phyloP scores from a whole-genome alignment of 306 rosid species.

The Elaeagnus macrophylla region DNA sequence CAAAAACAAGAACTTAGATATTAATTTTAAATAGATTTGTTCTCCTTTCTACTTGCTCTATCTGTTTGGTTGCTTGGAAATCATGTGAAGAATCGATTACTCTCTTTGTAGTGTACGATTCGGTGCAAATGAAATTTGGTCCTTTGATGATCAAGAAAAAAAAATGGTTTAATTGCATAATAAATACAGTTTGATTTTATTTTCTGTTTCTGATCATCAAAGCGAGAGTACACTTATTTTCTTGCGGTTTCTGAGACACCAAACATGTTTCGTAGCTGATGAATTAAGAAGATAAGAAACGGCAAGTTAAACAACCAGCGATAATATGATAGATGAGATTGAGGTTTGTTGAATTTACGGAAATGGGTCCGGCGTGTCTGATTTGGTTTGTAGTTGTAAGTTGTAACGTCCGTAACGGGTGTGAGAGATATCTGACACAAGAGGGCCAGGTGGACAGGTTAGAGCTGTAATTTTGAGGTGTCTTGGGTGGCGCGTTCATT shows the following conservation, averaged over 20 bases:
- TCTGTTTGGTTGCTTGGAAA: slow-evolving; percentile 2
- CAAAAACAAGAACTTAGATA: slow-evolving; percentile 9
- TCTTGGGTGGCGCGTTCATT: slow-evolving; percentile 19
- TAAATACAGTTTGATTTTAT: neutral
- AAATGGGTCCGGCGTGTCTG: slow-evolving; percentile 1
- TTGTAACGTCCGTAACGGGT: slow-evolving; percentile 13
- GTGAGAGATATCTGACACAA: slow-evolving; percentile 4
- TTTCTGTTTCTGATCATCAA: neutral
- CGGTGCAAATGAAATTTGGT: too few relatives aligned
- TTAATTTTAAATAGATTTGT: neutral
- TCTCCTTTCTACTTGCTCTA: neutral
- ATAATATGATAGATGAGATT: neutral
- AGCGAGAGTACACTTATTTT: neutral
- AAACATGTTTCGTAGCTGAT: too few relatives aligned
- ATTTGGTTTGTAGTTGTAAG: neutral
- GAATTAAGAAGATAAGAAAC: neutral
- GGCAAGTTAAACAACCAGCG: neutral
- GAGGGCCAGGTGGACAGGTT: slow-evolving; percentile 20
- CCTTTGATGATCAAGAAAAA: too few relatives aligned
- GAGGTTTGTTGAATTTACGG: slow-evolving; percentile 7
- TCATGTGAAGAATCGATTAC: slow-evolving; percentile 18
- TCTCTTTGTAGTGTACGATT: too few relatives aligned
- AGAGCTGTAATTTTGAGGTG: slow-evolving; percentile 29
- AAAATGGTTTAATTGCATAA: too few relatives aligned
- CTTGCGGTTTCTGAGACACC: neutral